Evolutionary conservation across 73 alveolate genomes (phyloP).

Genomic region (Paramecium tetraurelia): DNA sequence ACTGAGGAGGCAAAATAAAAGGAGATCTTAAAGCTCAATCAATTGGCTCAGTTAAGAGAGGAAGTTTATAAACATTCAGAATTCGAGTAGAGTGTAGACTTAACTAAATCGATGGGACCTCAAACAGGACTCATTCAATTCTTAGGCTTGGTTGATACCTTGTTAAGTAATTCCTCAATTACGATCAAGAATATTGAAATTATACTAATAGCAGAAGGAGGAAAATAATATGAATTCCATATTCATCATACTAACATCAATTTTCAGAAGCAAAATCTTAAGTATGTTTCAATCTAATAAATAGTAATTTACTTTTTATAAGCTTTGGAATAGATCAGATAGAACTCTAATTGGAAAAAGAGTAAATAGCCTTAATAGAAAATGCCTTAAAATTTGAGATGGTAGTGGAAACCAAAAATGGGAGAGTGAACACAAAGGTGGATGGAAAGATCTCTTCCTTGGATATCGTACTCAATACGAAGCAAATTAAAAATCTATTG

Average conservation of each 20-base stretch:
- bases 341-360: background rate
- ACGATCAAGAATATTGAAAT: background rate
- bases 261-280: background rate
- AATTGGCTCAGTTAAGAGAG: background rate
- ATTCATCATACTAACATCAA: background rate
- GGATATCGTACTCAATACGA: background rate
- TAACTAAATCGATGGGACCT: background rate
- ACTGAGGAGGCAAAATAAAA: background rate
- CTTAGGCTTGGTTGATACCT: background rate
- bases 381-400: background rate
- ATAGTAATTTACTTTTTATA: background rate
- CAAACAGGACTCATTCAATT: background rate
- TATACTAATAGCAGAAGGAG: background rate
- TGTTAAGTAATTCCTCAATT: conserved; percentile 16
- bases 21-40: background rate
- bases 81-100: background rate
- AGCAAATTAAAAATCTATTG: background rate
- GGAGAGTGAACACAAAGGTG: background rate
- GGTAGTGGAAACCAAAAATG: background rate
- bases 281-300: background rate
- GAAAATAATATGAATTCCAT: background rate
- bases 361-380: background rate
- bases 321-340: background rate
- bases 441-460: background rate
- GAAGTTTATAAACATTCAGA: conserved; percentile 2